Base-by-base conservation (phyloP, 2,329 filamentous ascomycete species). In the Sphaerulina vaccinii region DNA sequence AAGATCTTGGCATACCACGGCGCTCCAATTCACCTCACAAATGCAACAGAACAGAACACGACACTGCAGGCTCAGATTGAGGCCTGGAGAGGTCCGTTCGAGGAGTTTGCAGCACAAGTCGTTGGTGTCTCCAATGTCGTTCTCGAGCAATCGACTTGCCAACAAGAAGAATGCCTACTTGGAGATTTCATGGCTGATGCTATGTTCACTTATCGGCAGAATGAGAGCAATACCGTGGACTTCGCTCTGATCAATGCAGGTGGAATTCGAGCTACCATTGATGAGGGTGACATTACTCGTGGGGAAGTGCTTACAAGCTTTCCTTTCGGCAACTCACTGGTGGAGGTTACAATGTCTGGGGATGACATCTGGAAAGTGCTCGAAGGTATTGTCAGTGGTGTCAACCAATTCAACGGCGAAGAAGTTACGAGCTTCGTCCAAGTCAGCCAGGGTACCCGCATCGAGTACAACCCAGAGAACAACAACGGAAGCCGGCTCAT, bases 181-280 rank as follows among this genome's bases (percentile, higher is more conserved):
- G 71, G 71, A 9, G 62, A 72, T 55, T 71, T 70, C 45, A 68
- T 68, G 68, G 74, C 76, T 39, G 72, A 74, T 51, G 82, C 83
- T 39, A 84, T 86, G 74, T 72, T 83, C 19, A 74, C 79, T 13
- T 86, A 84, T 70, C 78, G 81, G 48, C 69, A 73, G 40, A 78
- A 80, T 62, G 69, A 70, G 51, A 74, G 75, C 46, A 68, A 67
- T 36, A 52, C 68, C 7, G 74, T 78, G 22, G 74, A 75, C 61
- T 83, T 85, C 52, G 81, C 81, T 1, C 67, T 87, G 41, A 79
- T 83, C 68, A 86, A 86, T 65, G 79, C 79, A 1, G 83, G 83
- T 11, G 83, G 83, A 22, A 77, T 86, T 46, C 81, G 83, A 16
- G 81, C 83, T 2, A 80, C 79, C 29, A 86, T 86, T 45, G 81